phyloP scores from a whole-genome alignment of 75 land plant species.

The Chamaecyparis obtusa region DNA sequence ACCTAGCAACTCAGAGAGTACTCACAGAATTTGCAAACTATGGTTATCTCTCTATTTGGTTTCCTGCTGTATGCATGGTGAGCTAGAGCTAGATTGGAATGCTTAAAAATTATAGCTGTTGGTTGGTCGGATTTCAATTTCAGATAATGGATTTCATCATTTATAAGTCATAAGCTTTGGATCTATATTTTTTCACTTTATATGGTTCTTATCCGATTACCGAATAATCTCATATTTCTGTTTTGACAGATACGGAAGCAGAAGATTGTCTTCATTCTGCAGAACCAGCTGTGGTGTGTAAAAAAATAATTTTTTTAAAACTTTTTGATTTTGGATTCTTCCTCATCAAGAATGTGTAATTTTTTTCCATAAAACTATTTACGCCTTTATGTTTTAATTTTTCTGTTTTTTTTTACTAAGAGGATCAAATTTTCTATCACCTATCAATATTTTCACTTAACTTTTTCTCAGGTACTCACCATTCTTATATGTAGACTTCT shows the following conservation, averaged over 20 bases:
- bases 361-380: background rate
- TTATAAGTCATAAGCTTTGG: background rate
- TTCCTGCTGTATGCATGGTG: background rate
- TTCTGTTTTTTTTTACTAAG: background rate
- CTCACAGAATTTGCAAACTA: too few species aligned
- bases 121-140: background rate
- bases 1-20: too few species aligned
- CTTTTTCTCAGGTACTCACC: background rate
- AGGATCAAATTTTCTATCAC: background rate
- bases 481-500: background rate
- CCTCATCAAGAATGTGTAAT: background rate
- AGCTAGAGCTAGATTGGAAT: background rate
- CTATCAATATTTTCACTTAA: background rate
- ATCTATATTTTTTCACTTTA: background rate
- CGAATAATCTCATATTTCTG: background rate
- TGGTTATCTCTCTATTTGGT: background rate
- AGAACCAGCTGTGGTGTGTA: background rate
- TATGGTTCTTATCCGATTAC: background rate
- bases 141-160: background rate
- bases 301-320: background rate
- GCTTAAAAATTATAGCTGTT: background rate
- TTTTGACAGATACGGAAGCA: slow-evolving; percentile 7
- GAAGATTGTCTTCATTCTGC: background rate
- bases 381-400: background rate
- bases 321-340: background rate